Percentiles rank a stretch among this genome's conserved stretches.
phyloP scores from a whole-genome alignment of 2,329 filamentous ascomycete genomes.

The Cladosporium cucumerinum region DNA sequence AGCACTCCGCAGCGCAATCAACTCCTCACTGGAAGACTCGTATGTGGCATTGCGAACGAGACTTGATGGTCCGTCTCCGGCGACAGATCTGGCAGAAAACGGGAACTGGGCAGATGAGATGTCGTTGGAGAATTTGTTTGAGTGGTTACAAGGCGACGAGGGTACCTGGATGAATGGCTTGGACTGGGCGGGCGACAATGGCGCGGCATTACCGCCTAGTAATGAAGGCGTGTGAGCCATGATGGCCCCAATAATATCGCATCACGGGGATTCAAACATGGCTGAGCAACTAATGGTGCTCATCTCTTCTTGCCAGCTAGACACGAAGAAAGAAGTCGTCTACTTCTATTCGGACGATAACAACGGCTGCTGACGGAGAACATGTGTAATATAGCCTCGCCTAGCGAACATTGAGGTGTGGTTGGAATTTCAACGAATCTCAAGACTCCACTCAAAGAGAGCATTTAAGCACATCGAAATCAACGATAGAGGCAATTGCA shows the following conservation, averaged over 20 bases:
- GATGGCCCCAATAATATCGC: background rate
- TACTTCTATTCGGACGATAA: no score
- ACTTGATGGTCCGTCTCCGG: conserved; percentile 5
- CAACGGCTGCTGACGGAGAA: background rate
- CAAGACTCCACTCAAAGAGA: background rate
- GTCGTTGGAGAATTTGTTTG: conserved; percentile 6
- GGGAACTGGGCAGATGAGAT: conserved; percentile 2
- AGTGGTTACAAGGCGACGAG: conserved; percentile 5
- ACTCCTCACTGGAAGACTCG: conserved; percentile 1
- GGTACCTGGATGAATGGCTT: conserved; percentile 9
- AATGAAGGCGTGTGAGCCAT: background rate
- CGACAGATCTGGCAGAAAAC: background rate
- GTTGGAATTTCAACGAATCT: background rate
- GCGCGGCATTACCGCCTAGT: background rate
- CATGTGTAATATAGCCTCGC: background rate
- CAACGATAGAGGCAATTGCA: background rate
- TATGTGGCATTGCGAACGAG: conserved; percentile 2
- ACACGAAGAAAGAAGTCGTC: background rate
- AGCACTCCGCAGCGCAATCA: background rate
- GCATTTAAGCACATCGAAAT: background rate
- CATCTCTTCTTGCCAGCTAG: background rate
- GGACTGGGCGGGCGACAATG: conserved; percentile 1
- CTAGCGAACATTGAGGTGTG: background rate
- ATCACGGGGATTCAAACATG: background rate
- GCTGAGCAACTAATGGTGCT: background rate